phyloP scores from a whole-genome alignment of 805 yeast species.

The Metschnikowia koreensis region DNA sequence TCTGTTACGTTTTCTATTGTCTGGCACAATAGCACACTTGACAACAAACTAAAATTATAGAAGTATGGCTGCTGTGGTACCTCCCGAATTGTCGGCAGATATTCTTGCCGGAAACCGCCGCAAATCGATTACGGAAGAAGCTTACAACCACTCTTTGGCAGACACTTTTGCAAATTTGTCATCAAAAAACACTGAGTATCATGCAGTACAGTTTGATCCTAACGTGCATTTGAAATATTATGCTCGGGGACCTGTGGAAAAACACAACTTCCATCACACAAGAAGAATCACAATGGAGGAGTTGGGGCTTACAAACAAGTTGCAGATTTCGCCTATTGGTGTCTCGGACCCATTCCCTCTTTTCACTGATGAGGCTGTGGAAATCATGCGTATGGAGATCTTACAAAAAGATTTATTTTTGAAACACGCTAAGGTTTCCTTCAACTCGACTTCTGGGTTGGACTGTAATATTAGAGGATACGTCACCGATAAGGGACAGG shows the following conservation, averaged over 20 bases:
- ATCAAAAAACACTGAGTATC: slow-evolving; percentile 5
- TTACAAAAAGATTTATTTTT: slow-evolving; percentile 46
- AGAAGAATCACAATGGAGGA: slow-evolving; percentile 47
- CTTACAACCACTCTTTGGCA: slow-evolving; percentile 23
- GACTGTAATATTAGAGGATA: slow-evolving; percentile 53
- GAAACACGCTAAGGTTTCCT: slow-evolving; percentile 43
- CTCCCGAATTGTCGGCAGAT: slow-evolving; percentile 30
- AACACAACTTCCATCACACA: slow-evolving; percentile 35
- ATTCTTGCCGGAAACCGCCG: slow-evolving; percentile 39
- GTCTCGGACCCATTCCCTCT: slow-evolving; percentile 60
- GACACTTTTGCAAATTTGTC: slow-evolving; percentile 10
- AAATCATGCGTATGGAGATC: slow-evolving; percentile 56
- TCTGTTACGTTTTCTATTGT: not conserved
- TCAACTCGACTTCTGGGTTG: slow-evolving; percentile 47
- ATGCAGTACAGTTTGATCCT: slow-evolving; percentile 33
- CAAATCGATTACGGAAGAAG: slow-evolving; percentile 29
- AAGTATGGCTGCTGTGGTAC: slow-evolving; percentile 5
- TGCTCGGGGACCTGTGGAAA: slow-evolving; percentile 31
- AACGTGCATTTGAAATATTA: slow-evolving; percentile 31
- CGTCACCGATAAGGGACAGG: slow-evolving; percentile 31
- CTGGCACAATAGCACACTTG: no score
- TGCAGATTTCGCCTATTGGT: slow-evolving; percentile 54
- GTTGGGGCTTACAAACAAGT: slow-evolving; percentile 43
- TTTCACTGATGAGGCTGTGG: slow-evolving; percentile 58
- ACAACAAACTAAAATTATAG: no score